Base-by-base conservation (phyloP, 2,329 filamentous ascomycete species). In the Fusarium liriodendri region DNA sequence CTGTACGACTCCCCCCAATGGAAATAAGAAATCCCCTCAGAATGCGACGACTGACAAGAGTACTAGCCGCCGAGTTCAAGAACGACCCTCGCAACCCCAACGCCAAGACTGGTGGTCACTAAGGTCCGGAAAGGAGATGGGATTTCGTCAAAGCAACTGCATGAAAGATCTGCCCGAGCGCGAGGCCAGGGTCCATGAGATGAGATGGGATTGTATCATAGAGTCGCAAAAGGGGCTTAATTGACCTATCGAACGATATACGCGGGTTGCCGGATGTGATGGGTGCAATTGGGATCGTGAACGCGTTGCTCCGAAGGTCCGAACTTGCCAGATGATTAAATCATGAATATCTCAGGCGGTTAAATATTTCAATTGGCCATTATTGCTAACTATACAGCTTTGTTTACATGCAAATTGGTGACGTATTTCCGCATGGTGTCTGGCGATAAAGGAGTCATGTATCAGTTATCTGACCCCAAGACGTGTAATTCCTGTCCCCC, bases 31-130 rank as follows among this genome's bases (percentile, higher is more conserved):
- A 29, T n/a, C 3, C 25, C 27, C 58, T 9, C 16, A 13, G 33
- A 64, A 59, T 37, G 25, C 40, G 72, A 71, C 79, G 71, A 71
- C 79, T 82, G 69, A 82, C 76, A 55, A 69, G 69, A 54, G 14
- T 58, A 55, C 22, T 79, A 98, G 96, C 91, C 88, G 94, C 94
- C 80, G 95, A 98, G 88, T 98, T 90, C 91, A 97, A 95, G 92
- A 97, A 98, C 89, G 96, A 98, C 87, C 95, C 95, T 77, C 92
- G 95, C 85, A 98, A 98, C 90, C 92, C 91, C 77, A 87, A 88
- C 79, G 85, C 84, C 78, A 89, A 87, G 83, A 77, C 82, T 66
- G 82, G 81, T 55, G 80, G 79, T 65, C 87, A 89, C 82, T 89
- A 88, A 88, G 82, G 65, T 62, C 62, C 40, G 60, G 69, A 63